Evolutionary conservation across 2,329 filamentous ascomycete genomes (phyloP).

Genomic region (Erysiphe pulchra): DNA sequence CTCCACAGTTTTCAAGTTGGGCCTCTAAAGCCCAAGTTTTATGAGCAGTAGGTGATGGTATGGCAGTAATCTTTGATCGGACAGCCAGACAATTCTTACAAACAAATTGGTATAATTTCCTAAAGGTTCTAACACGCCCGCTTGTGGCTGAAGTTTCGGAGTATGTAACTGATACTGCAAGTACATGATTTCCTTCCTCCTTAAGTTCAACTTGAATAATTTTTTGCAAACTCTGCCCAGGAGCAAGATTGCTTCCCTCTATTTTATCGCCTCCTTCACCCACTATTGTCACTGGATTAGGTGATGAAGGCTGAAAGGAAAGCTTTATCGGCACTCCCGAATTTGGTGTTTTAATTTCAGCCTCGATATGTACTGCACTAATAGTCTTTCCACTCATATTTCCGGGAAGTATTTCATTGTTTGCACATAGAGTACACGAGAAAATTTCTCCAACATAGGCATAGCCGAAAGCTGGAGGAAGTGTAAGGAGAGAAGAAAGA

Average conservation of each 20-base stretch:
- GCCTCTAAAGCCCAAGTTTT: slow-evolving; percentile 58
- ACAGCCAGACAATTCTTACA: slow-evolving; percentile 79
- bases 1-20: slow-evolving; percentile 83
- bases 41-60: slow-evolving; percentile 10
- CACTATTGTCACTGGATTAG: not conserved
- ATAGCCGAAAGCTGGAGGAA: slow-evolving; percentile 76
- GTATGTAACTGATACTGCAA: slow-evolving; percentile 84
- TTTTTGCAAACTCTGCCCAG: slow-evolving; percentile 48
- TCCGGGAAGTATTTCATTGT: slow-evolving; percentile 43
- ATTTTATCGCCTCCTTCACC: not conserved
- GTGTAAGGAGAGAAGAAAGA: slow-evolving; percentile 42
- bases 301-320: slow-evolving; percentile 19
- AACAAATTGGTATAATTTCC: slow-evolving; percentile 91
- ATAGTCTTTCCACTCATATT: slow-evolving; percentile 21
- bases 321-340: slow-evolving; percentile 33
- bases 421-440: slow-evolving; percentile 83
- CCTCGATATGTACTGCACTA: slow-evolving; percentile 56
- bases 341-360: slow-evolving; percentile 85
- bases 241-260: slow-evolving; percentile 23
- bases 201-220: slow-evolving; percentile 72
- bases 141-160: slow-evolving; percentile 56
- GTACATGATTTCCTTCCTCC: slow-evolving; percentile 80
- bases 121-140: slow-evolving; percentile 56
- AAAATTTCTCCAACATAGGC: slow-evolving; percentile 93
- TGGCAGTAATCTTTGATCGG: slow-evolving; percentile 53